Percentiles rank a stretch among this genome's conserved stretches.
Conservation (phyloP, 1,284 basidiomycete species). For the Lignosus rhinocerotis region DNA sequence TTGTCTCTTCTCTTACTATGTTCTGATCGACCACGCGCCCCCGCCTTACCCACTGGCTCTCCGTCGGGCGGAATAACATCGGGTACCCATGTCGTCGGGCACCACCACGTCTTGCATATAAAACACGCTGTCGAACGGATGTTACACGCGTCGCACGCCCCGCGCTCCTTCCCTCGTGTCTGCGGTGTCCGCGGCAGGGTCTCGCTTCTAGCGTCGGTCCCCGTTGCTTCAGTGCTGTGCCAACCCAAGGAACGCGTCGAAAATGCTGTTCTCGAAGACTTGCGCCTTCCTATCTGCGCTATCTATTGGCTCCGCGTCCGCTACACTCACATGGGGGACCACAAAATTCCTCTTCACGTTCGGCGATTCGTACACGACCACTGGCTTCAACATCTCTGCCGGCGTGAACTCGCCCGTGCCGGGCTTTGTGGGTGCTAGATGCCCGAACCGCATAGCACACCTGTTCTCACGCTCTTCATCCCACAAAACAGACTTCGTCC, state of each 20-base stretch:
- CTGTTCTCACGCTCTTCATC: conserved; percentile 18
- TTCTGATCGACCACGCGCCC: conserved; percentile 12
- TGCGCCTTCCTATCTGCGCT: conserved; percentile 18
- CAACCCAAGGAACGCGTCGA: conserved; percentile 1
- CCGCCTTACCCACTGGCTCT: conserved; percentile 4
- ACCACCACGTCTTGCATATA: conserved; percentile 4
- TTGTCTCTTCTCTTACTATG: background rate
- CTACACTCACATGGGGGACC: conserved; percentile 33
- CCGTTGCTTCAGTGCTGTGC: conserved; percentile 9
- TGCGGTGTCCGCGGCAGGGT: background rate
- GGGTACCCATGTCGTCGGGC: background rate
- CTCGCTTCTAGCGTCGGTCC: conserved; percentile 11
- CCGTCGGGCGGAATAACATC: conserved; percentile 14
- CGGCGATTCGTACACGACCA: conserved; percentile 55
- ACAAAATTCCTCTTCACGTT: conserved; percentile 52
- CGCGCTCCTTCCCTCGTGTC: conserved; percentile 1
- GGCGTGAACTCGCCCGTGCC: conserved; percentile 56
- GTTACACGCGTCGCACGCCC: conserved; percentile 2
- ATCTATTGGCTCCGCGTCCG: conserved; percentile 21
- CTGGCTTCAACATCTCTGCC: conserved; percentile 59
- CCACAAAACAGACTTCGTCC: conserved; percentile 46
- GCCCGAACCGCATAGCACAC: conserved; percentile 5
- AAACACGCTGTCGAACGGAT: background rate
- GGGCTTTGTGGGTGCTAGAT: conserved; percentile 44
- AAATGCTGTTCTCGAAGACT: conserved; percentile 19